These are phyloP conservation scores for Peniophora sp. DNA, from an alignment of 1,284 basidiomycete species.

Conservation along the genomic window DNA sequence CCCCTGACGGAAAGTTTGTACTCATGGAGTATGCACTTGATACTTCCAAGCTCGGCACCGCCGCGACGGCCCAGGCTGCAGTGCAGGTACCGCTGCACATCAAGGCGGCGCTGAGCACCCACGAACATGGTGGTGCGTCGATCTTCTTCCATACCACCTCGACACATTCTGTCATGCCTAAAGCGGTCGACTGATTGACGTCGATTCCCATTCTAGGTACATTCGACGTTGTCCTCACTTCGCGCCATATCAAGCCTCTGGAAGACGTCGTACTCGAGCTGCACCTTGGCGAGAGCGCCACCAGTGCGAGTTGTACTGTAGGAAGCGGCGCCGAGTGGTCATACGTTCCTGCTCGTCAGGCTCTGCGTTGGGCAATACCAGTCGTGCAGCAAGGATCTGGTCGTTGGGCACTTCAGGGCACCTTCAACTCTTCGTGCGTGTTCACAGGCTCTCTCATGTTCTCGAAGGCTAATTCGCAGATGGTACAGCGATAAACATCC, in stretches of 20 bases:
- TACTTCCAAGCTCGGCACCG: too few relatives aligned
- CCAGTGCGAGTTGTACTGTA: conserved; percentile 54
- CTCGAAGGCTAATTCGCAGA: not conserved
- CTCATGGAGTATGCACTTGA: conserved; percentile 74
- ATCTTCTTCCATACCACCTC: too few relatives aligned
- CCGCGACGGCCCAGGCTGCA: too few relatives aligned
- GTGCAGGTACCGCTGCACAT: too few relatives aligned
- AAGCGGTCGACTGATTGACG: too few relatives aligned
- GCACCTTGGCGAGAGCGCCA: conserved; percentile 66
- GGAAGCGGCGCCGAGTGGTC: conserved; percentile 70
- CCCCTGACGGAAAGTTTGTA: conserved; percentile 88
- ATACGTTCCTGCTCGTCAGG: conserved; percentile 69
- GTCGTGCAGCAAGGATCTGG: conserved; percentile 56
- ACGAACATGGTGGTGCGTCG: too few relatives aligned
- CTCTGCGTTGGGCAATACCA: conserved; percentile 71
- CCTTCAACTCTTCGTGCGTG: conserved; percentile 49
- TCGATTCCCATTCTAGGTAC: conserved; percentile 37
- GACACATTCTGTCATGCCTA: too few relatives aligned
- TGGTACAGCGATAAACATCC: conserved; percentile 30
- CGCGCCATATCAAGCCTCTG: conserved; percentile 57
- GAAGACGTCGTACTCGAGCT: conserved; percentile 69
- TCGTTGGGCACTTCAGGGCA: conserved; percentile 67
- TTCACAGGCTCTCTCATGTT: not conserved
- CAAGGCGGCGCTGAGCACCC: too few relatives aligned
- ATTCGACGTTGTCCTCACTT: conserved; percentile 66